Evolutionary conservation across 805 yeast genomes (phyloP), one percentile per base, ranked within the genome.

Genomic region (Sugiyamaella boreocaroliniensis): DNA sequence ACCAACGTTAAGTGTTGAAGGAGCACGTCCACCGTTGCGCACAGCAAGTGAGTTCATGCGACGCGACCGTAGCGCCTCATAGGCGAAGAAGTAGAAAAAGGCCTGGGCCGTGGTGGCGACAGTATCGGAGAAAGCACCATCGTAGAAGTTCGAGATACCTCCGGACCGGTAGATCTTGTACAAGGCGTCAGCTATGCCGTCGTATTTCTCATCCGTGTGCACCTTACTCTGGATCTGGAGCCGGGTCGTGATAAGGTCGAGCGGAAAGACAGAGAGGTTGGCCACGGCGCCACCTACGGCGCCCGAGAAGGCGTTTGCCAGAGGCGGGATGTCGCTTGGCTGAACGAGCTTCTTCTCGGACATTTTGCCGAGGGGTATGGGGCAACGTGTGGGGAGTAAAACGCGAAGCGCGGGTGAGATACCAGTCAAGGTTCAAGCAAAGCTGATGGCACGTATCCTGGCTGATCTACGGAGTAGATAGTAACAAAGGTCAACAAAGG

Each of bases 171-270:
- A 81, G 81, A 89, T 89, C 61, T 78, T 82, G 40, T 60, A 68
- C 62, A 89, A 82, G 1, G 95, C 95, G 66, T 87, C 89, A 15
- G 79, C 52, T 0, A 95, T 83, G 1, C 89, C 86, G 22, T 70
- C 77, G 64, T 88, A 85, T 62, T 49, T 45, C 44, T 47, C 16
- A 43, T 29, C 22, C 40, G 29, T 16, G 12, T 47, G 34, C n/a
- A 40, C 49, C 43, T 62, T 58, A 41, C 47, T 49, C 51, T 64
- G 67, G n/a, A 66, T 63, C 54, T 66, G 70, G 41, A 64, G 55
- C 4, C 70, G 61, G 8, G 68, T 67, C 29, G 64, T 62, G 37
- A 64, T 61, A 26, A 66, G 56, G 50, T 64, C 69, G 11, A 66
- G 57, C 9, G 70, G 70, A 50, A 56, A 66, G 8, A 64, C 63